Evolutionary conservation across 75 land plant species (phyloP), one percentile per base, ranked within the genome.

Genomic region (Picea sitchensis): DNA sequence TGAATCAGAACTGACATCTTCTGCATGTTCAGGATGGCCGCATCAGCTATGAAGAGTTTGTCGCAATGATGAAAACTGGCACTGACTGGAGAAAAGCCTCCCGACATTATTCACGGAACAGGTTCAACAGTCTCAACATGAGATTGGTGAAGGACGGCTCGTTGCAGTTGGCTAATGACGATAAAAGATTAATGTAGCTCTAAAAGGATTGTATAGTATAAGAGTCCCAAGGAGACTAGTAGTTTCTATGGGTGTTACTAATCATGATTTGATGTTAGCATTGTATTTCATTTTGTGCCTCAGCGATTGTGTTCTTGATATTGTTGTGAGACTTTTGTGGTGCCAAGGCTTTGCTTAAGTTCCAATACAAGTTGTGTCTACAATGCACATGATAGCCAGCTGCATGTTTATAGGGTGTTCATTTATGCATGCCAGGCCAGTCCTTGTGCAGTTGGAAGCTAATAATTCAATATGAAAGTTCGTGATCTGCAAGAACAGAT

Each of bases 51-150:
- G 91, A 92, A 14, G 96, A 94, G 62, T 94, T 94, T 78, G 92
- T 91, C 1, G 80, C 88, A 12, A 94, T 94, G 96, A 94, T 94
- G 96, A 91, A 94, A 78, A 83, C 91, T 64, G 96, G 96, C 65
- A 94, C 95, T 1, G 95, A 93, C 74, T 93, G 95, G 95, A 87
- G 95, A 84, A 91, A 91, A 79, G 95, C 95, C 76, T 93, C 95
- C 36, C 81, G 95, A 3, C 95, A 93, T 68, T 93, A 93, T 68
- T 93, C 93, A 65, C 82, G 95, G 58, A 93, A 91, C 76, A 85
- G 91, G 44, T 93, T 91, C 80, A 89, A 89, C 58, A 91, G 91
- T 82, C 82, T 93, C 62, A 91, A 93, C 82, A 79, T 89, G 26
- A 83, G 84, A 77, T 86, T 93, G 60, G 86, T 93, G 88, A 93